These are phyloP conservation scores for Candida jianshihensis DNA, from an alignment of 805 yeast genomes.

Conservation along the genomic window DNA sequence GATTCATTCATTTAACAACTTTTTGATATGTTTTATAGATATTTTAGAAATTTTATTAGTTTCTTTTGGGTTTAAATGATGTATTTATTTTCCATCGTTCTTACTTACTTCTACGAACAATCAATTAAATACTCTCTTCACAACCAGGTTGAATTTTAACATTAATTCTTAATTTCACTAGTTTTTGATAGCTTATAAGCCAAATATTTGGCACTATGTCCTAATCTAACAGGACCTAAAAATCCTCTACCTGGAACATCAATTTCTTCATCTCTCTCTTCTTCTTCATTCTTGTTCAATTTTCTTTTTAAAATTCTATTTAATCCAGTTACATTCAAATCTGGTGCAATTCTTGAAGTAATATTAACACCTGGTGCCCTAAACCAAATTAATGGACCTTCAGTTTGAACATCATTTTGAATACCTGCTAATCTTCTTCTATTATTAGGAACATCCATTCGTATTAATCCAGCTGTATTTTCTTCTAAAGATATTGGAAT, in stretches of 20 bases:
- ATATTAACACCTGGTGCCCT: slow-evolving; percentile 56
- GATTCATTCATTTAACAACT: too few relatives aligned
- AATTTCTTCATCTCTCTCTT: slow-evolving; percentile 17
- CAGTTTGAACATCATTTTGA: slow-evolving; percentile 7
- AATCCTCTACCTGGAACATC: slow-evolving; percentile 21
- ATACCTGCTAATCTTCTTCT: slow-evolving; percentile 20
- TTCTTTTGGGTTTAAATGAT: too few relatives aligned
- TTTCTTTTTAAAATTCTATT: slow-evolving; percentile 16
- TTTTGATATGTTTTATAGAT: too few relatives aligned
- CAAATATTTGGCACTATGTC: slow-evolving; percentile 70
- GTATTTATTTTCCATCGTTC: too few relatives aligned
- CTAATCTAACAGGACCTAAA: slow-evolving; percentile 34
- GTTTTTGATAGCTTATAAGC: slow-evolving; percentile 41
- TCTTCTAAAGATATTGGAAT: slow-evolving; percentile 20
- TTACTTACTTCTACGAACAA: too few relatives aligned
- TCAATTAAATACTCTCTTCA: too few relatives aligned
- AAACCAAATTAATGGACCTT: slow-evolving; percentile 54
- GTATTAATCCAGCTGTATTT: slow-evolving; percentile 20
- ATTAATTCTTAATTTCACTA: background rate
- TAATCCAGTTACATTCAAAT: slow-evolving; percentile 6
- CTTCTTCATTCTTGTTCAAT: slow-evolving; percentile 18
- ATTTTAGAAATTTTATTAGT: too few relatives aligned
- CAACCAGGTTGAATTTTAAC: too few relatives aligned
- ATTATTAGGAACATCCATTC: slow-evolving; percentile 27
- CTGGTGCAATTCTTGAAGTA: slow-evolving; percentile 29